phyloP scores from a whole-genome alignment of 495 filamentous ascomycete genomes.

The Trichoderma asperelloides region DNA sequence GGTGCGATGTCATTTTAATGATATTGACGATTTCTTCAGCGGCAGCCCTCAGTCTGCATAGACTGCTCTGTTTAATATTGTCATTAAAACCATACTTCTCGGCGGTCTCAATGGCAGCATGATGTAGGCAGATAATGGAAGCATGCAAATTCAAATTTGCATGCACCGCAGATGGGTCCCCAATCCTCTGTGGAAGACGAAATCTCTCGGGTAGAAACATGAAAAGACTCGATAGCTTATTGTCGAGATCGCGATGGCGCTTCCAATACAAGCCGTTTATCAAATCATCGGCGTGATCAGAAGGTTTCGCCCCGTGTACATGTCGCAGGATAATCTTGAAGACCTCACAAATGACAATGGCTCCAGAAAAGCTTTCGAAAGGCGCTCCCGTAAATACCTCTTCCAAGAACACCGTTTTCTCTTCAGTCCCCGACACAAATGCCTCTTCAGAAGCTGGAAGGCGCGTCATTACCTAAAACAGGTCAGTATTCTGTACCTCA shows the following conservation, averaged over 20 bases:
- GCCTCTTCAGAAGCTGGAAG: slow-evolving; percentile 36
- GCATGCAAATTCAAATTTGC: slow-evolving; percentile 38
- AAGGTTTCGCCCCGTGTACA: slow-evolving; percentile 28
- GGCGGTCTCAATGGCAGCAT: slow-evolving; percentile 30
- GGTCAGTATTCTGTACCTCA: background rate
- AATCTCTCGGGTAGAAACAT: slow-evolving; percentile 37
- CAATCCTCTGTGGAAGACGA: slow-evolving; percentile 27
- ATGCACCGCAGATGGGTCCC: slow-evolving; percentile 30
- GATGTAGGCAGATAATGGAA: slow-evolving; percentile 35
- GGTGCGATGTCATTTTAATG: slow-evolving; percentile 27
- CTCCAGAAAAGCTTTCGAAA: slow-evolving; percentile 33
- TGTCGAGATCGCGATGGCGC: slow-evolving; percentile 39
- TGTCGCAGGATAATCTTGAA: slow-evolving; percentile 35
- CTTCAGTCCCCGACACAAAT: slow-evolving; percentile 25
- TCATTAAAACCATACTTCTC: slow-evolving; percentile 28
- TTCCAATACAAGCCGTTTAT: slow-evolving; percentile 35
- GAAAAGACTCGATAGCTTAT: slow-evolving; percentile 33
- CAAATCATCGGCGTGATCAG: slow-evolving; percentile 30
- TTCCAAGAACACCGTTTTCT: slow-evolving; percentile 24
- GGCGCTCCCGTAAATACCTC: slow-evolving; percentile 26
- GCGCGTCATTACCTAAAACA: slow-evolving; percentile 31
- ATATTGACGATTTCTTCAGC: slow-evolving; percentile 37
- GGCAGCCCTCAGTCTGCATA: slow-evolving; percentile 25
- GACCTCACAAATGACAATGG: slow-evolving; percentile 30
- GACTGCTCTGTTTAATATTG: slow-evolving; percentile 22